These are phyloP conservation scores for Salix udensis DNA, from an alignment of 345 rosid species.

Conservation along the genomic window DNA sequence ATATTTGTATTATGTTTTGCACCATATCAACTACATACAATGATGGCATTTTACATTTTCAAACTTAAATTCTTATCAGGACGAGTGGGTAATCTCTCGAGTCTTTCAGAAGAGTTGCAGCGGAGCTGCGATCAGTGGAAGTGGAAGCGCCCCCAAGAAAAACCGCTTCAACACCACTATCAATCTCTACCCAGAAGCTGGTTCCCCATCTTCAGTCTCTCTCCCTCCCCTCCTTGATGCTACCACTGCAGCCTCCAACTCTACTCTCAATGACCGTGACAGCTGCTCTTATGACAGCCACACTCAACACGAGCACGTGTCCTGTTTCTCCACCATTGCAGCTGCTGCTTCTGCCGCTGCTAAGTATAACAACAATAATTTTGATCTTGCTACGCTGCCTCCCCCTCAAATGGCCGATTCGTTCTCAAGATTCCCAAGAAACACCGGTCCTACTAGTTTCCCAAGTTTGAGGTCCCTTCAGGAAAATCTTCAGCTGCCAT, in stretches of 20 bases:
- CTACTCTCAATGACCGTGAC: constrained; percentile 31
- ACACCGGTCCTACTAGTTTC: constrained; percentile 36
- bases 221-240: constrained; percentile 77
- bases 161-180: constrained; percentile 23
- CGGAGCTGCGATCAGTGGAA: constrained; percentile 22
- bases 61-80: constrained; percentile 32
- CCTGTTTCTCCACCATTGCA: constrained; percentile 99
- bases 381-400: constrained; percentile 29
- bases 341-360: constrained; percentile 42
- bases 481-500: constrained; percentile 73
- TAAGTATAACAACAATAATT: constrained; percentile 21
- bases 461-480: constrained; percentile 74
- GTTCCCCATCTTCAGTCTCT: constrained; percentile 71
- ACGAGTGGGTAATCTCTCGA: constrained; percentile 92
- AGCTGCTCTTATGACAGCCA: constrained; percentile 56
- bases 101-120: constrained; percentile 65
- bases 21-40: neutral
- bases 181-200: constrained; percentile 38
- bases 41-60: neutral
- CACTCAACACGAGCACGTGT: constrained; percentile 81
- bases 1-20: neutral
- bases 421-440: constrained; percentile 24
- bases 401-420: constrained; percentile 12
- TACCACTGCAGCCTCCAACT: constrained; percentile 20
- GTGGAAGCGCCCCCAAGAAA: constrained; percentile 37